These are phyloP conservation scores for Lactarius akahatsu DNA, from an alignment of 768 basidiomycete genomes.

Conservation along the genomic window DNA sequence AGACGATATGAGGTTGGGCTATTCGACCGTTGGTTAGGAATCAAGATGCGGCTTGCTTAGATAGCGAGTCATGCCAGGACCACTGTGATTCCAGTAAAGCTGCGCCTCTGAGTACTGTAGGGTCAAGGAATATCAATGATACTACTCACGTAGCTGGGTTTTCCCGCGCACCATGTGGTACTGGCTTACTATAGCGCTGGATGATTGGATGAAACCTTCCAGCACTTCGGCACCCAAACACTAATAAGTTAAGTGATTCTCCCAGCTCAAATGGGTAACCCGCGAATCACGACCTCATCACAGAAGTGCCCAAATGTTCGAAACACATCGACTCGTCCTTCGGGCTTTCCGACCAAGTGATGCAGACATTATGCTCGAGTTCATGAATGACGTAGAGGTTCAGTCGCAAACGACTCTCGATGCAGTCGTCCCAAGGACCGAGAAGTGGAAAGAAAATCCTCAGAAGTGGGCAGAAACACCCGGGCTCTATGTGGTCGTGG, in stretches of 20 bases:
- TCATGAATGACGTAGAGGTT: not conserved
- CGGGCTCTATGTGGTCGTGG: not conserved
- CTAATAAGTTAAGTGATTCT: not conserved
- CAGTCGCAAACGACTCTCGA: not conserved
- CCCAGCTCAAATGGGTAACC: not conserved
- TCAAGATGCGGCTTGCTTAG: not conserved
- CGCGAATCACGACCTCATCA: not conserved
- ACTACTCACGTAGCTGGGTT: not conserved
- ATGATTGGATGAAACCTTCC: not conserved
- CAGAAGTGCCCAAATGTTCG: slow-evolving; percentile 1
- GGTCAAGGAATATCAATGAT: not conserved
- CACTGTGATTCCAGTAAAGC: not conserved
- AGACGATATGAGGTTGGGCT: not conserved
- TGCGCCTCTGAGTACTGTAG: not conserved
- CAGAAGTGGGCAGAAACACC: not conserved
- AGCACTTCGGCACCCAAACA: not conserved
- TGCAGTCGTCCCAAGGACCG: slow-evolving; percentile 7
- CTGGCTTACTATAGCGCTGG: not conserved
- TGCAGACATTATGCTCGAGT: not conserved
- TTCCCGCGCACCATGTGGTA: not conserved
- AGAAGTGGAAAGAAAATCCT: slow-evolving; percentile 5
- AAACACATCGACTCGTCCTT: slow-evolving; percentile 5
- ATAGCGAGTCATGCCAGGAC: not conserved
- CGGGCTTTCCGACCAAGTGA: slow-evolving; percentile 7
- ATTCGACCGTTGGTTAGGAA: not conserved